Evolutionary conservation across 768 basidiomycete genomes (phyloP).

Genomic region (Melanogaster broomeanus): DNA sequence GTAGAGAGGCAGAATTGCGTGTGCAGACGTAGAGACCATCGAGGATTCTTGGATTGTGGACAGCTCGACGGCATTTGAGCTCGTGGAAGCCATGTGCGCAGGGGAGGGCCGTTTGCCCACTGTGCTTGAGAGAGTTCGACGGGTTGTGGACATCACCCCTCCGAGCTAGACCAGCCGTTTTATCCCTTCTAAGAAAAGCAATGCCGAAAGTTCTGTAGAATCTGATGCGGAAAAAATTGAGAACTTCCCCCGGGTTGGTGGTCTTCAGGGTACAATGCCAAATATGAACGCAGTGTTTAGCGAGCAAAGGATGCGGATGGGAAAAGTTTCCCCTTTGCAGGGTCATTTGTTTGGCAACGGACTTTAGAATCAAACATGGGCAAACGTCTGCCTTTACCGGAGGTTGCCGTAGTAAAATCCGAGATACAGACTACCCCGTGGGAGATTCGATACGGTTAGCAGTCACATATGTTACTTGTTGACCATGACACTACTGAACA

Average conservation of each 20-base stretch:
- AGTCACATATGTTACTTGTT: no score
- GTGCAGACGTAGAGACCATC: constrained; percentile 24
- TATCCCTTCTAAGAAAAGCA: not conserved
- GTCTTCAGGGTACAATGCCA: not conserved
- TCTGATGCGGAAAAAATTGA: not conserved
- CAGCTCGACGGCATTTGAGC: constrained; percentile 15
- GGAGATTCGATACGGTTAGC: no score
- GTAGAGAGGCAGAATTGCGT: constrained; percentile 16
- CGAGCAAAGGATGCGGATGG: constrained; percentile 1
- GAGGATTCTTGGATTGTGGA: constrained; percentile 14
- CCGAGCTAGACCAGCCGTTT: not conserved
- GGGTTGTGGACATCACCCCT: constrained; percentile 28
- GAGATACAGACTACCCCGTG: no score
- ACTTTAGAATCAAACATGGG: constrained; percentile 19
- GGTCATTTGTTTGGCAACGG: constrained; percentile 13
- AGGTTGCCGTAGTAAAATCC: constrained; percentile 4
- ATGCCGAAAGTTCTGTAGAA: not conserved
- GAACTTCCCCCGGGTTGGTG: not conserved
- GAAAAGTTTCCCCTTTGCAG: constrained; percentile 15
- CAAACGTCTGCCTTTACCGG: no score
- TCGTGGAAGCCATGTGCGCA: constrained; percentile 8
- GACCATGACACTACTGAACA: no score
- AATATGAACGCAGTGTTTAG: not conserved
- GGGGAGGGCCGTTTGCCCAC: constrained; percentile 19
- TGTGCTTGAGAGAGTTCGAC: constrained; percentile 17